phyloP scores from a whole-genome alignment of 306 rosid species.

The Cicer yamashitae region DNA sequence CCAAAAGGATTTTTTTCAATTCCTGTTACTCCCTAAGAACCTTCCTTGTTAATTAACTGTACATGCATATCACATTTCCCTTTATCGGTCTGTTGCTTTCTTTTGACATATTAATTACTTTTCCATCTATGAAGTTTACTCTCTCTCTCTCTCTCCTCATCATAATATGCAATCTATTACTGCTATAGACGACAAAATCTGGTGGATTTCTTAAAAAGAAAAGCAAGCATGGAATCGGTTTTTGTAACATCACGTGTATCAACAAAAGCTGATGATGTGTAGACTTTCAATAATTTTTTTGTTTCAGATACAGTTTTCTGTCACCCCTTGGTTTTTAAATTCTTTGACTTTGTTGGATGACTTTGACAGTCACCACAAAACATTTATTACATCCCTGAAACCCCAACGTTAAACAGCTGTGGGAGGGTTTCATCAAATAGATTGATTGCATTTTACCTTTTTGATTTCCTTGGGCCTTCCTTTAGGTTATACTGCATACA shows the following conservation, averaged over 20 bases:
- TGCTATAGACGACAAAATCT: constrained; percentile 20
- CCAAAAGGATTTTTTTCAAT: constrained; percentile 25
- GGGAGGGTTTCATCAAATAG: constrained; percentile 20
- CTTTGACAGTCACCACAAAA: constrained; percentile 25
- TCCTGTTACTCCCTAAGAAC: constrained; percentile 8
- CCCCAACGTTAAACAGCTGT: constrained; percentile 20
- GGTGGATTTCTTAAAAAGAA: background rate
- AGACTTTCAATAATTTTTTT: constrained; percentile 8
- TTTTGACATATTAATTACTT: constrained; percentile 18
- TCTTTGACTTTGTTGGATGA: constrained; percentile 6
- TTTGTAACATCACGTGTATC: constrained; percentile 29
- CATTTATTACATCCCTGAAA: constrained; percentile 9
- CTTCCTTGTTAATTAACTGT: constrained; percentile 4
- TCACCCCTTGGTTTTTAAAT: constrained; percentile 17
- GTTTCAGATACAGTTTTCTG: background rate
- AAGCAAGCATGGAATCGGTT: constrained; percentile 1
- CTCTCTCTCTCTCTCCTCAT: background rate
- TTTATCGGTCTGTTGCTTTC: background rate
- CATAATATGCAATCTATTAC: constrained; percentile 19
- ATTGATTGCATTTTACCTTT: constrained; percentile 31
- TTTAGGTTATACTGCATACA: constrained; percentile 28
- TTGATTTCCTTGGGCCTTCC: constrained; percentile 34
- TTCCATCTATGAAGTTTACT: constrained; percentile 15
- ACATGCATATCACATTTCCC: constrained; percentile 21
- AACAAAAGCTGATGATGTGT: constrained; percentile 20